These are phyloP conservation scores for Pichia thaimueangensis DNA, from an alignment of 805 yeast species.

Conservation along the genomic window DNA sequence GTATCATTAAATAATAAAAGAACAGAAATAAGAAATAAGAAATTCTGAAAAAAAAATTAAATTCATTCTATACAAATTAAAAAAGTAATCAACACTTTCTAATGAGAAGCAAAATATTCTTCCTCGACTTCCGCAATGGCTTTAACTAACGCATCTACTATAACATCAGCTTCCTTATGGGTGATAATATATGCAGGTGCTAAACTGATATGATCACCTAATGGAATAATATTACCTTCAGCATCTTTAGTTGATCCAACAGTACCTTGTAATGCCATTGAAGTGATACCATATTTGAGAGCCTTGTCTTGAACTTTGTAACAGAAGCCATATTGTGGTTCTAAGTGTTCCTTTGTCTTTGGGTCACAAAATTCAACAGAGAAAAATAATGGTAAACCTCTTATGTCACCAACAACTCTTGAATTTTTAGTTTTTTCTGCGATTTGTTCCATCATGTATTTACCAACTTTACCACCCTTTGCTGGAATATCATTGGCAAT, in stretches of 20 bases:
- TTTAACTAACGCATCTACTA: conserved; percentile 28
- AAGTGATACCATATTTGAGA: conserved; percentile 36
- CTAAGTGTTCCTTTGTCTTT: conserved; percentile 40
- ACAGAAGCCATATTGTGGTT: conserved; percentile 24
- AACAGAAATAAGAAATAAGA: too few relatives aligned
- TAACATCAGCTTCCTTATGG: conserved; percentile 32
- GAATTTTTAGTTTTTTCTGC: conserved; percentile 25
- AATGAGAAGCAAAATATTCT: conserved; percentile 13
- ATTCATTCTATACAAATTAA: neutral
- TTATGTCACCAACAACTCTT: conserved; percentile 41
- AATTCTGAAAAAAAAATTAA: neutral
- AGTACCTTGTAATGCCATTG: conserved; percentile 38
- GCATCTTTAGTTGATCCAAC: conserved; percentile 35
- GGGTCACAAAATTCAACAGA: conserved; percentile 44
- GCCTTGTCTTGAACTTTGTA: conserved; percentile 31
- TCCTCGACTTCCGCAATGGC: conserved; percentile 17
- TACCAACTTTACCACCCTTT: conserved; percentile 39
- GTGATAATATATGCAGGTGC: conserved; percentile 42
- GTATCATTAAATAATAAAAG: too few relatives aligned
- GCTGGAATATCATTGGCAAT: conserved; percentile 30
- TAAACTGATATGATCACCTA: conserved; percentile 30
- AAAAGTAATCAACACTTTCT: neutral
- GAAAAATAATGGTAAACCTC: conserved; percentile 55
- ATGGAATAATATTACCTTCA: conserved; percentile 12
- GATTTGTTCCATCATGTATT: conserved; percentile 35